phyloP scores from a whole-genome alignment of 2,329 filamentous ascomycete genomes.

The Aurifilum marmelostoma region DNA sequence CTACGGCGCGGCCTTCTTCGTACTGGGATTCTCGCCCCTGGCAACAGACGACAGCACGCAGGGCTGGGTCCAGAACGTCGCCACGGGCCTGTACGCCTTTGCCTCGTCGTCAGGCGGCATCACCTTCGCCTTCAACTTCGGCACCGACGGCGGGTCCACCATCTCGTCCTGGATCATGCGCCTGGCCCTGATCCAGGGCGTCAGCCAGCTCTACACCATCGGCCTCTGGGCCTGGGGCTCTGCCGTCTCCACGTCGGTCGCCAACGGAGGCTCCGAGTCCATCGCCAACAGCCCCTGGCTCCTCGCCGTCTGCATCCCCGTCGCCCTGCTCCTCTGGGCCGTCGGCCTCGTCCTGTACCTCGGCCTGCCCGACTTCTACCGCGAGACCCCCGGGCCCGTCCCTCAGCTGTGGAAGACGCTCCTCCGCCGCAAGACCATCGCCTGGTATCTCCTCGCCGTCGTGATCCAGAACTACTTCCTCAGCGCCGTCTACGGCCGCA shows the following conservation, averaged over 20 bases:
- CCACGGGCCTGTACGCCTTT: conserved; percentile 62
- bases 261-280: conserved; percentile 36
- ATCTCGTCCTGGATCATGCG: conserved; percentile 69
- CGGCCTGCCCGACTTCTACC: conserved; percentile 70
- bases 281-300: conserved; percentile 35
- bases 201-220: conserved; percentile 64
- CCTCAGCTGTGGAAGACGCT: conserved; percentile 68
- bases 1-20: conserved; percentile 62
- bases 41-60: conserved; percentile 44
- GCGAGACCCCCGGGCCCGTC: conserved; percentile 63
- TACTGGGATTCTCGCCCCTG: conserved; percentile 62
- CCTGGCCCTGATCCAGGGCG: conserved; percentile 66
- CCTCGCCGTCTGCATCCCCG: conserved; percentile 57
- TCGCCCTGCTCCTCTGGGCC: conserved; percentile 60
- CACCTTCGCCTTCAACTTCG: conserved; percentile 69
- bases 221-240: conserved; percentile 68
- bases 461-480: conserved; percentile 70
- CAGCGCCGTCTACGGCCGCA: conserved; percentile 66
- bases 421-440: conserved; percentile 64
- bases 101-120: conserved; percentile 65
- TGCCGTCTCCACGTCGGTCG: conserved; percentile 47
- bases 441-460: conserved; percentile 69
- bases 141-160: conserved; percentile 63
- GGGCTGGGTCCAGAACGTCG: conserved; percentile 60
- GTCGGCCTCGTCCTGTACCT: conserved; percentile 59